phyloP scores from a whole-genome alignment of 129 eudicot species.

The Gnaphalium uliginosum region DNA sequence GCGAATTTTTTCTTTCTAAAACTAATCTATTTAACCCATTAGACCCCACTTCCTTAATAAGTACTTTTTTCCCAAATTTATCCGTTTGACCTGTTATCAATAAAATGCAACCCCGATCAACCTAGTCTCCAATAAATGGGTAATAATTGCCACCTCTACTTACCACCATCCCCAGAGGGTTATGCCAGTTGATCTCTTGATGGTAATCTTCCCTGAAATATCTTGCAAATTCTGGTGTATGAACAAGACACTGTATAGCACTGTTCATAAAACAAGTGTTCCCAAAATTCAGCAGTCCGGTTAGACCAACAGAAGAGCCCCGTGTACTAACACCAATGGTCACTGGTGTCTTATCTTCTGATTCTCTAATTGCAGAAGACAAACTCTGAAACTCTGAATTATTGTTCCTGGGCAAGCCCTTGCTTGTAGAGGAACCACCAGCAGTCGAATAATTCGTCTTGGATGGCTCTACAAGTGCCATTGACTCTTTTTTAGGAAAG shows the following conservation, averaged over 20 bases:
- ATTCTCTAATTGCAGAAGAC: constrained; percentile 49
- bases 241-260: constrained; percentile 97
- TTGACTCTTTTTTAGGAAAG: constrained; percentile 49
- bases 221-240: constrained; percentile 90
- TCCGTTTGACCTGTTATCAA: background rate
- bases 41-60: background rate
- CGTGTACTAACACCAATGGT: constrained; percentile 79
- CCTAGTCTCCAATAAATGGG: background rate
- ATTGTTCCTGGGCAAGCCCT: constrained; percentile 51
- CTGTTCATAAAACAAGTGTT: constrained; percentile 98
- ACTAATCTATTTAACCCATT: background rate
- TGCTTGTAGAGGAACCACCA: constrained; percentile 67
- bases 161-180: constrained; percentile 99
- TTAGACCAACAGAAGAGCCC: constrained; percentile 85
- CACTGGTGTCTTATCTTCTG: constrained; percentile 51
- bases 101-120: constrained; percentile 9
- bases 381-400: constrained; percentile 54
- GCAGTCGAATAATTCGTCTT: constrained; percentile 52
- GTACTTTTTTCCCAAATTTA: background rate
- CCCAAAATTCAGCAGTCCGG: constrained; percentile 91
- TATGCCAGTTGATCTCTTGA: constrained; percentile 87
- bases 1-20: background rate
- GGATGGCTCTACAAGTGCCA: constrained; percentile 56
- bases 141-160: constrained; percentile 33
- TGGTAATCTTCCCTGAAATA: constrained; percentile 89